These are phyloP conservation scores for Agrostemma githago DNA, from an alignment of 148 eudicot species.

Conservation along the genomic window DNA sequence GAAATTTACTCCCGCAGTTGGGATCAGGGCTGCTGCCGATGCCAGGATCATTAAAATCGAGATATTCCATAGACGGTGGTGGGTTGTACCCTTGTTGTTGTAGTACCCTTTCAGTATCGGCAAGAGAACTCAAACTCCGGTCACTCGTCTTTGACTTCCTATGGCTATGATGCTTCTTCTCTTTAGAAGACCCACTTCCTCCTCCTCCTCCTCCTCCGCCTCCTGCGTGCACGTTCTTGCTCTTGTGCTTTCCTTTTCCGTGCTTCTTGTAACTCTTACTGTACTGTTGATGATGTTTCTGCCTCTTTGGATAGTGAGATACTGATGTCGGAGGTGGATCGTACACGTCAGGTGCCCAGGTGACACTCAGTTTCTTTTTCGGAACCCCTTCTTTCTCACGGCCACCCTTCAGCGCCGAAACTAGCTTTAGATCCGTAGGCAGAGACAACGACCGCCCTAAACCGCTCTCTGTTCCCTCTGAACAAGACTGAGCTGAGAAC, in stretches of 20 bases:
- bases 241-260: slow-evolving; percentile 61
- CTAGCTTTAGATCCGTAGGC: slow-evolving; percentile 55
- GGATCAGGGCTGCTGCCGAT: slow-evolving; percentile 42
- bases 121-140: slow-evolving; percentile 26
- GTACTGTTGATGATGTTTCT: slow-evolving; percentile 38
- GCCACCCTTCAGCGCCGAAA: slow-evolving; percentile 87
- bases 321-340: slow-evolving; percentile 77
- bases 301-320: slow-evolving; percentile 41
- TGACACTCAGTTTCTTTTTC: slow-evolving; percentile 48
- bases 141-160: slow-evolving; percentile 31
- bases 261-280: slow-evolving; percentile 47
- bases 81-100: slow-evolving; percentile 8
- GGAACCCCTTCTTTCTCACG: slow-evolving; percentile 67
- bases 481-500: slow-evolving; percentile 28
- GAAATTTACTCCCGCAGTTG: slow-evolving; percentile 60
- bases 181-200: slow-evolving; percentile 36
- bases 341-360: slow-evolving; percentile 93
- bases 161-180: slow-evolving; percentile 53
- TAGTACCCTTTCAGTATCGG: slow-evolving; percentile 22
- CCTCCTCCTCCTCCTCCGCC: slow-evolving; percentile 28
- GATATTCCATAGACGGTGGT: slow-evolving; percentile 14
- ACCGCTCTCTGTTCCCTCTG: slow-evolving; percentile 10
- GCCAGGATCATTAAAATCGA: slow-evolving; percentile 41
- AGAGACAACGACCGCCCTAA: slow-evolving; percentile 34
- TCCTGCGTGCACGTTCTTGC: slow-evolving; percentile 43